Evolutionary conservation across 1,139 yeast species (phyloP).

Genomic region (Kazachstania sp.): DNA sequence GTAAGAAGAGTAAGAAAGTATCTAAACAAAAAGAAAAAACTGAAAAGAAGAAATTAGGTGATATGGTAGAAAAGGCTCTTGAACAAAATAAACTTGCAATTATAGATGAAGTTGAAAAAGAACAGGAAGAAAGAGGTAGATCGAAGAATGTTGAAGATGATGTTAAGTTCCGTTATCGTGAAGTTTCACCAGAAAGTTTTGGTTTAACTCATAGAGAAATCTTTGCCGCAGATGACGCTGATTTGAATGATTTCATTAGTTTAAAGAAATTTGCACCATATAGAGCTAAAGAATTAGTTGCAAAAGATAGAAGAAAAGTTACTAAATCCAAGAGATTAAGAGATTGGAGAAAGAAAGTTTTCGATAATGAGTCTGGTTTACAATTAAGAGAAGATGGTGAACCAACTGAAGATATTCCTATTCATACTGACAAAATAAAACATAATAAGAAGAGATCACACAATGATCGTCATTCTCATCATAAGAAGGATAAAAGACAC

Average conservation of each 20-base stretch:
- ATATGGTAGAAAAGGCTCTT: slow-evolving; percentile 66
- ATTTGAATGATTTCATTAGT: slow-evolving; percentile 75
- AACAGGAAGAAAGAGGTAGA: slow-evolving; percentile 37
- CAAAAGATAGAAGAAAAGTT: slow-evolving; percentile 75
- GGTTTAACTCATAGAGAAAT: slow-evolving; percentile 85
- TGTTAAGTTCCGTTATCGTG: slow-evolving; percentile 71
- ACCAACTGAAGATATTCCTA: slow-evolving; percentile 6
- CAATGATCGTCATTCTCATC: slow-evolving; percentile 2
- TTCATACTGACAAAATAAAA: slow-evolving; percentile 2
- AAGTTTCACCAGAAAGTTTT: slow-evolving; percentile 89
- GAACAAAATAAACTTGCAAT: slow-evolving; percentile 43
- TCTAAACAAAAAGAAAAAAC: slow-evolving; percentile 57
- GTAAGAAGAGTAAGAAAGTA: slow-evolving; percentile 40
- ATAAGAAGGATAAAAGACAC: slow-evolving; percentile 1
- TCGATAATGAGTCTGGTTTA: slow-evolving; percentile 59
- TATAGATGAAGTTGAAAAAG: slow-evolving; percentile 52
- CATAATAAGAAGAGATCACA: slow-evolving; percentile 1
- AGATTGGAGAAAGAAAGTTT: slow-evolving; percentile 85
- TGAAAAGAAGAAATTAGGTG: slow-evolving; percentile 51
- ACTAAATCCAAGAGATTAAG: slow-evolving; percentile 73
- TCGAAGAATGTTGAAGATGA: slow-evolving; percentile 36
- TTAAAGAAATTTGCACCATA: slow-evolving; percentile 91
- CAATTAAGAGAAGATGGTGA: slow-evolving; percentile 6
- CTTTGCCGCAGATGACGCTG: slow-evolving; percentile 78
- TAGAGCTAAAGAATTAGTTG: slow-evolving; percentile 62